Conservation (phyloP, 805 yeast genomes). For the Kodamaea neixiangensis region DNA sequence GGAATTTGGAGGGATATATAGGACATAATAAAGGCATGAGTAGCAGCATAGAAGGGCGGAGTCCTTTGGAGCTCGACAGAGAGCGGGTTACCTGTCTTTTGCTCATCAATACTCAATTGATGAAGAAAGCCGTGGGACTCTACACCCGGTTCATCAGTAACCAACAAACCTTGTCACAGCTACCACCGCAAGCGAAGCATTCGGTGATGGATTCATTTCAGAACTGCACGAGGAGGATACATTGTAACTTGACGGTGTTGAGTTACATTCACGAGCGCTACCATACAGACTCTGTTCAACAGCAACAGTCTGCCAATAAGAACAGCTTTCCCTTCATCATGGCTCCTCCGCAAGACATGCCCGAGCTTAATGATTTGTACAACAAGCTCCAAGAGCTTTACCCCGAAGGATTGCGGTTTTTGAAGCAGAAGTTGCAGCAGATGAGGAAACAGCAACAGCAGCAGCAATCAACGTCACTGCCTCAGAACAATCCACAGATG, state of each 20-base stretch:
- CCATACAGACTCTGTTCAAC: slow-evolving; percentile 30
- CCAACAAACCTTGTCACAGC: slow-evolving; percentile 33
- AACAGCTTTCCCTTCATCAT: slow-evolving; percentile 50
- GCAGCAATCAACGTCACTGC: slow-evolving; percentile 13
- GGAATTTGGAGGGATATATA: background rate
- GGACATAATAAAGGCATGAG: slow-evolving; percentile 7
- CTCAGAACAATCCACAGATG: background rate
- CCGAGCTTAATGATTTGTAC: slow-evolving; percentile 52
- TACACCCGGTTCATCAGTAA: slow-evolving; percentile 38
- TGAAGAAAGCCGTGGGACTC: slow-evolving; percentile 41
- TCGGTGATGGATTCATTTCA: slow-evolving; percentile 37
- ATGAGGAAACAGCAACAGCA: slow-evolving; percentile 33
- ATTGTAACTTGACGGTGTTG: slow-evolving; percentile 43
- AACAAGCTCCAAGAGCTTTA: slow-evolving; percentile 49
- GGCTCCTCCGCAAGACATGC: slow-evolving; percentile 56
- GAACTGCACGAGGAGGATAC: slow-evolving; percentile 42
- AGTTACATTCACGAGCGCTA: slow-evolving; percentile 41
- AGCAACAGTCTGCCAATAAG: slow-evolving; percentile 29
- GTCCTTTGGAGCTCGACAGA: slow-evolving; percentile 31
- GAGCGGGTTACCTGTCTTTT: slow-evolving; percentile 45
- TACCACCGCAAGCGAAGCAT: slow-evolving; percentile 34
- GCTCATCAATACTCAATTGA: slow-evolving; percentile 43
- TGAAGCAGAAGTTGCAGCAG: slow-evolving; percentile 42
- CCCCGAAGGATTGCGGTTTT: slow-evolving; percentile 52
- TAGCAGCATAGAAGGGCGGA: slow-evolving; percentile 6